Base-by-base conservation (phyloP, 495 filamentous ascomycete genomes). In the Hypoxylon lienhwacheense region DNA sequence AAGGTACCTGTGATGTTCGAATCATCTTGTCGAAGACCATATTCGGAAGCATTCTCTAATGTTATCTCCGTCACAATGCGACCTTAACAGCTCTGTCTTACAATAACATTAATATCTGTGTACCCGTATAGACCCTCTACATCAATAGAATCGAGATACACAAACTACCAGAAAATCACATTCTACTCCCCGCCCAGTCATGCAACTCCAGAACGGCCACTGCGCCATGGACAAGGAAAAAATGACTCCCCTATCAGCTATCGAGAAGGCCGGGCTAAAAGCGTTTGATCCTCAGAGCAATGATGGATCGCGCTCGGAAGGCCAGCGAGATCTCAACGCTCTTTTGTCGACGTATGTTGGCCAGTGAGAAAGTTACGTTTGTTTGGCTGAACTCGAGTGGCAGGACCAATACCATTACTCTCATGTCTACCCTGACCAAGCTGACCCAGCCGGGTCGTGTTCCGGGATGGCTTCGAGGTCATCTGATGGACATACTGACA, bases 401-500 rank as follows among this genome's bases (percentile, higher is more conserved):
- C 53, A 81, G 75, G 25, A 75, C 70, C 25, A 70, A 66, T 39
- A 77, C 73, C 3, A 59, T 73, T 16, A 53, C 66, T 11, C 55
- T 79, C 7, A 67, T 82, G 46, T 72, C 66, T 20, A 70, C 73
- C 12, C 55, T 81, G 34, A 80, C 72, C 49, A 64, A 70, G 19
- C 60, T 82, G 24, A 69, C 77, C 8, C 68, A 76, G 33, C 73
- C 74, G 4, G 72, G 65, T 21, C 52, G 70, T 19, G 66, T 70
- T 4, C 72, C 73, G 16, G 60, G 63, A 55, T 81, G 76, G 77
- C 66, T 84, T 21, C 77, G 74, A n/a, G 12, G 68, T 31, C 74
- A 72, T 50, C 44, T 83, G 3, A 70, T 88, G 12, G 79, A 82
- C 11, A 68, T 71, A 5, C 73, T 92, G 7, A 81, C 85, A 7